These are phyloP conservation scores for Tetrapyrgos nigripes DNA, from an alignment of 1,284 basidiomycete species.

Conservation along the genomic window DNA sequence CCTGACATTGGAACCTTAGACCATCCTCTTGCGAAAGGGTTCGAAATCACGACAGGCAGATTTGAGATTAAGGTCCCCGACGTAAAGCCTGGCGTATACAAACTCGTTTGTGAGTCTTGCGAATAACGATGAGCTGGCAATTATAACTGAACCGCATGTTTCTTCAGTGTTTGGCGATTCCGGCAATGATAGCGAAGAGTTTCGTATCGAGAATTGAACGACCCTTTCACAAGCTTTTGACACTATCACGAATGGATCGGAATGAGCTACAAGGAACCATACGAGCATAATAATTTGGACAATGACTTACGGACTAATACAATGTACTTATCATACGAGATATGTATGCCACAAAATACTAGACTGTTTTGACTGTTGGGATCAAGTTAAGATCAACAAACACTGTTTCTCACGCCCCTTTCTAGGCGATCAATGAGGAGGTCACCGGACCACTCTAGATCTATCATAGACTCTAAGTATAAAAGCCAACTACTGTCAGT, in stretches of 20 bases:
- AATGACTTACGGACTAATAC: background rate
- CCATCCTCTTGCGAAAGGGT: conserved; percentile 44
- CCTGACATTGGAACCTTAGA: conserved; percentile 26
- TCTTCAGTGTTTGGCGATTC: conserved; percentile 56
- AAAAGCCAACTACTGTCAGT: background rate
- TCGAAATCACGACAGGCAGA: conserved; percentile 43
- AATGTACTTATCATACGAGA: background rate
- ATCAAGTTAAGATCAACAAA: too few relatives aligned
- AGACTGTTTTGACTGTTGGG: too few relatives aligned
- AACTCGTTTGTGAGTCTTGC: conserved; percentile 50
- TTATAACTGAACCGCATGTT: background rate
- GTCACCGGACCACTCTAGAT: background rate
- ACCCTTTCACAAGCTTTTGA: too few relatives aligned
- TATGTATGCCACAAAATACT: too few relatives aligned
- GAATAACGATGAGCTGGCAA: background rate
- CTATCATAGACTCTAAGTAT: background rate
- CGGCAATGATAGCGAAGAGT: conserved; percentile 47
- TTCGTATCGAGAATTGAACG: conserved; percentile 34
- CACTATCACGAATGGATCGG: too few relatives aligned
- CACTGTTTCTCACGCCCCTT: background rate
- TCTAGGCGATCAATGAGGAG: background rate
- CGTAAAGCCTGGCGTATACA: conserved; percentile 44
- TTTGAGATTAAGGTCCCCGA: conserved; percentile 47
- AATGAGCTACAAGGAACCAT: conserved; percentile 12
- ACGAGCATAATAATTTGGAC: background rate